phyloP scores from a whole-genome alignment of 108 stramenopile species.

The Asterionellopsis glacialis region DNA sequence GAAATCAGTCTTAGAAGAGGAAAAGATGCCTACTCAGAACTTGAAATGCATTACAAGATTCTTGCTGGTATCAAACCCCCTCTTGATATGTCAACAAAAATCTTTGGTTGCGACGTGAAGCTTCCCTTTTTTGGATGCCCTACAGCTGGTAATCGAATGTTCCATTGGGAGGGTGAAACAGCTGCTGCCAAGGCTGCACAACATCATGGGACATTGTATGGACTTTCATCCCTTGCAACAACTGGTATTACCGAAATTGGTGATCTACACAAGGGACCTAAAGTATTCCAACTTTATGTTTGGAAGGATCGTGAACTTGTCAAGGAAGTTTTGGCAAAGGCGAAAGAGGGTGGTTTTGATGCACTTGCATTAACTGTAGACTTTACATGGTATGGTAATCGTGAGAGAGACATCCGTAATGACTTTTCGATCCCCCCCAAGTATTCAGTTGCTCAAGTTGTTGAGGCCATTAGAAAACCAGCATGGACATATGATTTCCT shows the following conservation, averaged over 20 bases:
- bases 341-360: conserved; percentile 93
- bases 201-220: conserved; percentile 83
- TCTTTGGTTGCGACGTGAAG: conserved; percentile 75
- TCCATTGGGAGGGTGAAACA: conserved; percentile 89
- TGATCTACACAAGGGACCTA: conserved; percentile 65
- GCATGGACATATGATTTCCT: conserved; percentile 91
- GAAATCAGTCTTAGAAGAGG: conserved; percentile 86
- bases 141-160: conserved; percentile 91
- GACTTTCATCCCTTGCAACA: conserved; percentile 82
- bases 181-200: conserved; percentile 85
- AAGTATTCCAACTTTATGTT: conserved; percentile 96
- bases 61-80: conserved; percentile 88
- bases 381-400: conserved; percentile 95
- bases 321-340: conserved; percentile 87
- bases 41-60: conserved; percentile 91
- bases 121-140: conserved; percentile 90
- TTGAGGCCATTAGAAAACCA: conserved; percentile 82
- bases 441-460: conserved; percentile 72
- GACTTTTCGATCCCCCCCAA: conserved; percentile 95
- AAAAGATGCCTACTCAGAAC: conserved; percentile 86
- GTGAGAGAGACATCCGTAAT: conserved; percentile 94
- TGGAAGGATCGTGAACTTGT: conserved; percentile 96
- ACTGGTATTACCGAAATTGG: conserved; percentile 84
- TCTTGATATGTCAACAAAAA: conserved; percentile 78
- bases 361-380: conserved; percentile 95